phyloP scores from a whole-genome alignment of 768 basidiomycete genomes.

The Panellus pusillus region DNA sequence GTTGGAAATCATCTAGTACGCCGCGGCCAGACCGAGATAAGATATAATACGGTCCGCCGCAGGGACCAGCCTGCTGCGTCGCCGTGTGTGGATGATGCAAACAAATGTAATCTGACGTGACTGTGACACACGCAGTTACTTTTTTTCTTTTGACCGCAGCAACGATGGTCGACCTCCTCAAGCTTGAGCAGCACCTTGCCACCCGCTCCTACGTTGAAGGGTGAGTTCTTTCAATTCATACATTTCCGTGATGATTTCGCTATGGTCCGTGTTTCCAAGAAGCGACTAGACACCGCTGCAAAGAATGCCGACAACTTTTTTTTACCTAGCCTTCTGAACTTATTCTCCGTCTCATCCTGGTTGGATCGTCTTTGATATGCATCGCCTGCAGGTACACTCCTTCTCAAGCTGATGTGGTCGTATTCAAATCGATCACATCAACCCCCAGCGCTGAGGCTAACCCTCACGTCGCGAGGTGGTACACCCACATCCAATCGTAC shows the following conservation, averaged over 20 bases:
- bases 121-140: not conserved
- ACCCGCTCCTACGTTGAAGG: conserved; percentile 90
- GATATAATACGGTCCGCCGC: too few species aligned
- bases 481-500: conserved; percentile 91
- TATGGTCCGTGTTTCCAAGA: conserved; percentile 98
- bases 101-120: too few species aligned
- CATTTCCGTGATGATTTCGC: conserved; percentile 62
- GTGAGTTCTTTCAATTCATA: conserved; percentile 49
- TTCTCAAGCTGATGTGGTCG: conserved; percentile 91
- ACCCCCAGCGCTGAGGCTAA: conserved; percentile 63
- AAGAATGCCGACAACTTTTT: conserved; percentile 64
- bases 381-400: conserved; percentile 69
- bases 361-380: conserved; percentile 17
- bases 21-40: too few species aligned
- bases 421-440: conserved; percentile 77
- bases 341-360: conserved; percentile 7
- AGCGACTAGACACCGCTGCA: conserved; percentile 89
- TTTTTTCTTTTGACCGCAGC: conserved; percentile 32
- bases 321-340: conserved; percentile 35
- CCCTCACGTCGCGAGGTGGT: conserved; percentile 88
- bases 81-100: too few species aligned
- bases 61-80: too few species aligned
- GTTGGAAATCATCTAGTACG: too few species aligned
- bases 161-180: conserved; percentile 59
- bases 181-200: conserved; percentile 85